Evolutionary conservation across 208 protist genomes (phyloP).

Genomic region (Lotmaria passim): DNA sequence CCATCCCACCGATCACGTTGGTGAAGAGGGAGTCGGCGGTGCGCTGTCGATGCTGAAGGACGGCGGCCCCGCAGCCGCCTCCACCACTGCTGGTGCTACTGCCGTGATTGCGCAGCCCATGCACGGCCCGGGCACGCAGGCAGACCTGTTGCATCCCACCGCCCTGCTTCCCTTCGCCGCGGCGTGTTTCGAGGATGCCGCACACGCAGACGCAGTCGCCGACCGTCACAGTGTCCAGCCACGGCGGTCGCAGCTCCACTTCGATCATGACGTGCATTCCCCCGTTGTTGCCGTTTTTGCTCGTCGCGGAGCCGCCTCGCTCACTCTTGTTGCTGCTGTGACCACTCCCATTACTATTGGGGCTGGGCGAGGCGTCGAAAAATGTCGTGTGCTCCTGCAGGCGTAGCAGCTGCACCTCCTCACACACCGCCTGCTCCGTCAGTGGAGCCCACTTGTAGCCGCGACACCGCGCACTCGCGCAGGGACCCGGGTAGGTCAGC

Average conservation of each 20-base stretch:
- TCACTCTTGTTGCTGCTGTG: background rate
- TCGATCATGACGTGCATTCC: slow-evolving; percentile 79
- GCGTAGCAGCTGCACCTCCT: slow-evolving; percentile 85
- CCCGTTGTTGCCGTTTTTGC: slow-evolving; percentile 33
- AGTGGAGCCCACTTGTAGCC: slow-evolving; percentile 78
- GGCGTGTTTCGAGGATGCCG: slow-evolving; percentile 66
- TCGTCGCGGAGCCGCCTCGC: background rate
- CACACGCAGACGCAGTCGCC: slow-evolving; percentile 76
- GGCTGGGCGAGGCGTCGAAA: slow-evolving; percentile 35
- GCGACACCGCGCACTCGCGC: slow-evolving; percentile 55
- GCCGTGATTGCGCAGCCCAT: slow-evolving; percentile 23
- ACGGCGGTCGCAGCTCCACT: slow-evolving; percentile 71
- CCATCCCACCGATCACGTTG: slow-evolving; percentile 5
- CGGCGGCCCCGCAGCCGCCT: slow-evolving; percentile 1
- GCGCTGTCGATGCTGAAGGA: slow-evolving; percentile 24
- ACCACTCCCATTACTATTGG: background rate
- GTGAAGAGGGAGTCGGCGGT: slow-evolving; percentile 3
- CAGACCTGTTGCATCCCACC: slow-evolving; percentile 46
- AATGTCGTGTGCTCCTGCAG: slow-evolving; percentile 79
- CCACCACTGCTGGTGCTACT: slow-evolving; percentile 5
- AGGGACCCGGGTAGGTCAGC: slow-evolving; percentile 73
- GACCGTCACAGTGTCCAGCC: slow-evolving; percentile 72
- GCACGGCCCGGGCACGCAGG: slow-evolving; percentile 36
- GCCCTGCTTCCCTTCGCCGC: slow-evolving; percentile 47
- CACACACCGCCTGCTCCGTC: slow-evolving; percentile 59